A percentile compares a stretch with the other conserved stretches of the same genome.
These are phyloP conservation scores for Paramecium sonneborni DNA, from an alignment of 73 alveolate species.

Conservation along the genomic window DNA sequence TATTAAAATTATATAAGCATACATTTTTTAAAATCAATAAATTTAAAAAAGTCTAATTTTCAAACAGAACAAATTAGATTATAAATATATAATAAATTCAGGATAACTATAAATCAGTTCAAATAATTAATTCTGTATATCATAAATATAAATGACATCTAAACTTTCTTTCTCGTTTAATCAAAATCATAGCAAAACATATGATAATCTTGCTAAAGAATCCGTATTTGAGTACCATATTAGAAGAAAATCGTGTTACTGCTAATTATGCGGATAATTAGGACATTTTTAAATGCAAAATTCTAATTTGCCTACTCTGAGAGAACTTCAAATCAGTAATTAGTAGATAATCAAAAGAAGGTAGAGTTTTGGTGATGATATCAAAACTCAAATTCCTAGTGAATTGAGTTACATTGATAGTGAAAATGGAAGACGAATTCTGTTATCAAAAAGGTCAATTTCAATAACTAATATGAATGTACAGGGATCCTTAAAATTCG, in stretches of 20 bases:
- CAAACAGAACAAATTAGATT: neutral
- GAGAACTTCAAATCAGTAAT: neutral
- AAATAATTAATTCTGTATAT: neutral
- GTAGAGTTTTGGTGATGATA: neutral
- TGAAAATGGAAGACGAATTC: neutral
- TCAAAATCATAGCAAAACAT: neutral
- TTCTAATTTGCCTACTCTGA: neutral
- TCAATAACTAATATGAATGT: neutral
- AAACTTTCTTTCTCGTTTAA: neutral
- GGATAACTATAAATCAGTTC: neutral
- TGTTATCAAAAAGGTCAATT: neutral
- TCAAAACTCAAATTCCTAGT: neutral
- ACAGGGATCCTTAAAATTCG: neutral
- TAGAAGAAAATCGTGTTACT: slow-evolving; percentile 1
- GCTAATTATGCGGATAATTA: neutral
- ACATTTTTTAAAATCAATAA: neutral
- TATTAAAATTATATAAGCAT: no score
- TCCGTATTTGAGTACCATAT: neutral
- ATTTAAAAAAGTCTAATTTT: neutral
- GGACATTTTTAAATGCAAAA: neutral
- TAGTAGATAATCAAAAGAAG: neutral
- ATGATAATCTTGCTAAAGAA: neutral
- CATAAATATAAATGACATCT: neutral
- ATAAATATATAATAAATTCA: neutral
- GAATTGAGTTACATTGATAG: neutral